A percentile compares a stretch with the other conserved stretches of the same genome.
phyloP scores from a whole-genome alignment of 306 rosid genomes.

The Castanea mollissima region DNA sequence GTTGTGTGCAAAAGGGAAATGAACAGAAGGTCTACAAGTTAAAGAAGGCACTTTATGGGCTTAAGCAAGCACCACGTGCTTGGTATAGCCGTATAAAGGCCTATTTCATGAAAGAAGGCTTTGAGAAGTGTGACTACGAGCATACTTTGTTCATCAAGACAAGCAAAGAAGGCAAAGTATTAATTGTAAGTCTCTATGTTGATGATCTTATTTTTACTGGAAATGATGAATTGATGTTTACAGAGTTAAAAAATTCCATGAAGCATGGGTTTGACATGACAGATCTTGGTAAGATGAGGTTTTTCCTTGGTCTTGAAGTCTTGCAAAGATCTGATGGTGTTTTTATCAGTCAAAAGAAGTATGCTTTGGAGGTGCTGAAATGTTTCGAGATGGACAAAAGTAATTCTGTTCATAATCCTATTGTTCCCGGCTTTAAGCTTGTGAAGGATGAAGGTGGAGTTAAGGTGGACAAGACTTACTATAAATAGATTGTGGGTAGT shows the following conservation, averaged over 20 bases:
- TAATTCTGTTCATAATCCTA: not conserved
- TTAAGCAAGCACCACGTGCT: too few species aligned
- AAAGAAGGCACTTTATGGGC: too few species aligned
- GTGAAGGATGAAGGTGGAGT: not conserved
- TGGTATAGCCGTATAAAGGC: too few species aligned
- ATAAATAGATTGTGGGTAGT: too few species aligned
- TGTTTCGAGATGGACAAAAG: not conserved
- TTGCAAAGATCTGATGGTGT: not conserved
- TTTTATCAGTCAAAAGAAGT: not conserved
- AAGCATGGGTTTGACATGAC: not conserved
- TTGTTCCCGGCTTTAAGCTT: not conserved
- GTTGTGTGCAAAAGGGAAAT: too few species aligned
- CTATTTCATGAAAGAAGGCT: not conserved
- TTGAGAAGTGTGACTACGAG: not conserved
- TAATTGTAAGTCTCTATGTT: too few species aligned
- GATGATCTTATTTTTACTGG: too few species aligned
- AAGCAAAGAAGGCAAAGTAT: too few species aligned
- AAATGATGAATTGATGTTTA: not conserved
- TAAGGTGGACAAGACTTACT: too few species aligned
- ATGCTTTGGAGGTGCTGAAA: not conserved
- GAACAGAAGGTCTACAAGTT: too few species aligned
- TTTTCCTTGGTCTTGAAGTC: not conserved
- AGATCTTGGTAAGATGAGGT: not conserved
- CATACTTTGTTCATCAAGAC: too few species aligned
- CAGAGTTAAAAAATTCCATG: not conserved